Evolutionary conservation across 2,329 filamentous ascomycete species (phyloP).

Genomic region (Falciphora oryzae): DNA sequence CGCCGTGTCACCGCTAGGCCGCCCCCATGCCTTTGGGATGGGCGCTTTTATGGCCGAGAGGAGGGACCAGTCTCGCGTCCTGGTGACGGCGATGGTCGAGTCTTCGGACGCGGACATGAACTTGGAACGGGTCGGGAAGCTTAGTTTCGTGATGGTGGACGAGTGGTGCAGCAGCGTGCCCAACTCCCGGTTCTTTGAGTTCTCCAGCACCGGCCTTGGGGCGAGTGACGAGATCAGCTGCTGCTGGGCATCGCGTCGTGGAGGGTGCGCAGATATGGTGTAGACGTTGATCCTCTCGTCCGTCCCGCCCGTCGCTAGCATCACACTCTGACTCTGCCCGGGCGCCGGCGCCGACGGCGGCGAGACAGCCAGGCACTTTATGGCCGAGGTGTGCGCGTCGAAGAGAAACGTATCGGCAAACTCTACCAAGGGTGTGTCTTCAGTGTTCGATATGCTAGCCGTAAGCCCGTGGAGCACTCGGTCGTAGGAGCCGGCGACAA

Average conservation of each 20-base stretch:
- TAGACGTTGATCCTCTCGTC: constrained; percentile 96
- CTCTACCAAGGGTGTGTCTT: constrained; percentile 34
- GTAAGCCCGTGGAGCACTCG: constrained; percentile 85
- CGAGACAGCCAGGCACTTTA: constrained; percentile 84
- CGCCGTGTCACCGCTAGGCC: constrained; percentile 87
- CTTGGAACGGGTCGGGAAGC: constrained; percentile 82
- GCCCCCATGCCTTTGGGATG: constrained; percentile 69
- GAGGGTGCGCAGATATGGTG: constrained; percentile 69
- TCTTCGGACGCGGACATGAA: constrained; percentile 85
- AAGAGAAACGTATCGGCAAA: constrained; percentile 95
- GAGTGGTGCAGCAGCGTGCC: constrained; percentile 84
- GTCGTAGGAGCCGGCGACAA: constrained; percentile 92
- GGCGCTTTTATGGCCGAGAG: constrained; percentile 86
- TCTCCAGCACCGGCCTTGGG: constrained; percentile 68
- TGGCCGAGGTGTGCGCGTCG: constrained; percentile 84
- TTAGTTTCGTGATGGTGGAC: constrained; percentile 70
- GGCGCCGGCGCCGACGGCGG: constrained; percentile 58
- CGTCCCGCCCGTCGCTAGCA: constrained; percentile 84
- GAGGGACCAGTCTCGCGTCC: constrained; percentile 83
- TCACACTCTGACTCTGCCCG: constrained; percentile 70
- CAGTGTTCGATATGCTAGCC: constrained; percentile 50
- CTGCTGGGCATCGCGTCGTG: constrained; percentile 41
- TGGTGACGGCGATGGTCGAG: constrained; percentile 81
- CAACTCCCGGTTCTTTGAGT: constrained; percentile 79
- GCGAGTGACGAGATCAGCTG: constrained; percentile 62